These are phyloP conservation scores for Candida glucosophila DNA, from an alignment of 1,139 yeast genomes.

Conservation along the genomic window DNA sequence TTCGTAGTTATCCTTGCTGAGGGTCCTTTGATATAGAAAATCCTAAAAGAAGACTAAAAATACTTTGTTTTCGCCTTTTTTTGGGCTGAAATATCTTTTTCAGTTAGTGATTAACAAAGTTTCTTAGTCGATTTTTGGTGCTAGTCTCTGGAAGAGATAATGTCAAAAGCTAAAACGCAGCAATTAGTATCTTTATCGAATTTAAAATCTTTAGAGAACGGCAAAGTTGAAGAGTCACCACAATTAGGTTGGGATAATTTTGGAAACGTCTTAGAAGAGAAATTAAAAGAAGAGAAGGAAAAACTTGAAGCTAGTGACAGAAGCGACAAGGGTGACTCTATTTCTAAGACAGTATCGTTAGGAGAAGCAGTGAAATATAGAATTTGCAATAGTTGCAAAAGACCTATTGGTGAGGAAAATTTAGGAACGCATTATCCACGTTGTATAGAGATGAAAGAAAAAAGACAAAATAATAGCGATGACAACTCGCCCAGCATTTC, in stretches of 20 bases:
- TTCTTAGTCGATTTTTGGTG: background rate
- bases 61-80: too few species aligned
- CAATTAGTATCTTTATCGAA: constrained; percentile 17
- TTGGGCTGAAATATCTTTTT: too few species aligned
- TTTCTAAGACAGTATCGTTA: constrained; percentile 31
- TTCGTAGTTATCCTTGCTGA: too few species aligned
- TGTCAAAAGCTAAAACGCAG: constrained; percentile 22
- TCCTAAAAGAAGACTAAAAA: too few species aligned
- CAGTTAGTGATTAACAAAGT: too few species aligned
- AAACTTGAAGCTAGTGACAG: constrained; percentile 6
- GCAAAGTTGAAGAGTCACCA: constrained; percentile 12
- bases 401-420: constrained; percentile 50
- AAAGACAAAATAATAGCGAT: constrained; percentile 20
- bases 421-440: constrained; percentile 35
- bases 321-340: constrained; percentile 25
- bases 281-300: constrained; percentile 21
- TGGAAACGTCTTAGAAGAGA: constrained; percentile 48
- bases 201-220: constrained; percentile 8
- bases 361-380: constrained; percentile 47
- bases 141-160: constrained; percentile 7
- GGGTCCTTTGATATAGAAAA: too few species aligned
- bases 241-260: constrained; percentile 56
- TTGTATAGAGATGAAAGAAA: constrained; percentile 44
- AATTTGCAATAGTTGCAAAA: constrained; percentile 56
- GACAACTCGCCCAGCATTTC: constrained; percentile 8